phyloP scores from a whole-genome alignment of 495 filamentous ascomycete species.

The Lasiosphaeriaceae sp. region DNA sequence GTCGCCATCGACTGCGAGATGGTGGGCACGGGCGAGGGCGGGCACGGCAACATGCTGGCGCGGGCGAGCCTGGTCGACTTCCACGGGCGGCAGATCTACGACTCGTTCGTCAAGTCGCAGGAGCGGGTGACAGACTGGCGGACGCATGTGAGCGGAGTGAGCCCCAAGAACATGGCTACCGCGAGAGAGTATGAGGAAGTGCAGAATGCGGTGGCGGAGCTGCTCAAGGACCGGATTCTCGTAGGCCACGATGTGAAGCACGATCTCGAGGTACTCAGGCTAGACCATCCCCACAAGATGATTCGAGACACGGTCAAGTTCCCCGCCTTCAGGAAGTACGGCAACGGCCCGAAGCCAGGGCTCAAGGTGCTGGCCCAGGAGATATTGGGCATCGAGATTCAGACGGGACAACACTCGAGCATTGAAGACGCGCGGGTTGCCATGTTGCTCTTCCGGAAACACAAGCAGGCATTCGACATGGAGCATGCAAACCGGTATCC shows the following conservation, averaged over 20 bases:
- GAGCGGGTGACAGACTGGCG: constrained; percentile 83
- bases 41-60: constrained; percentile 68
- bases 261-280: constrained; percentile 71
- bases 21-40: constrained; percentile 79
- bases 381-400: constrained; percentile 78
- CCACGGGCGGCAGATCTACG: constrained; percentile 84
- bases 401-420: constrained; percentile 62
- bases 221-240: constrained; percentile 70
- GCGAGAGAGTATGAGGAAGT: constrained; percentile 71
- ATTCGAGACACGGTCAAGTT: constrained; percentile 83
- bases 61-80: constrained; percentile 87
- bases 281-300: constrained; percentile 70
- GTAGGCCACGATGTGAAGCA: constrained; percentile 89
- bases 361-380: constrained; percentile 72
- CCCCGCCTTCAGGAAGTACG: constrained; percentile 66
- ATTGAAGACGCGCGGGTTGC: constrained; percentile 86
- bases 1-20: constrained; percentile 96
- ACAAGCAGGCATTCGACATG: constrained; percentile 78
- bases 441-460: constrained; percentile 78
- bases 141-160: constrained; percentile 77
- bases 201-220: constrained; percentile 64
- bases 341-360: constrained; percentile 71
- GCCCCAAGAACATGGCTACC: constrained; percentile 60
- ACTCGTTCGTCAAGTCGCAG: constrained; percentile 79
- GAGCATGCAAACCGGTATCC: constrained; percentile 67